Base-by-base conservation (phyloP, 2,329 filamentous ascomycete species). In the Setomelanomma holmii region DNA sequence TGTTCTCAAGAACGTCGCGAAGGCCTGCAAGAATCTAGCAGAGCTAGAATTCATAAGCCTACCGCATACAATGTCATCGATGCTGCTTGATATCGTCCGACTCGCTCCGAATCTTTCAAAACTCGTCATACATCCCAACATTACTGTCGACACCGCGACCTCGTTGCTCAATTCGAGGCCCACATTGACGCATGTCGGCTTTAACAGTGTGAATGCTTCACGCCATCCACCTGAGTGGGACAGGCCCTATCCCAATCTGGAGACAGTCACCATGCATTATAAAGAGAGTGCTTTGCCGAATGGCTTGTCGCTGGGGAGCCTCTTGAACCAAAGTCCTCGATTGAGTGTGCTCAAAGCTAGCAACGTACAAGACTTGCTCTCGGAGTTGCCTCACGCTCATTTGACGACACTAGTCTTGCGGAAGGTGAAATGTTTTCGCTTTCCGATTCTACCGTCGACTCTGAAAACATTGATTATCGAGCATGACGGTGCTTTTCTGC, bases 1-100 rank as follows among this genome's bases (percentile, higher is more conserved):
- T 27, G 73, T 77, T 24, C 62, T 77, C 1, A 63, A 75, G n/a
- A 75, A 76, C 10, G 63, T 81, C 2, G 63, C 68, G 1, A 69
- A 62, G 14, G 64, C 67, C 2, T 80, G 78, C 45, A 73, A 71
- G 36, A 44, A 58, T 7, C 67, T 78, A 1, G 39, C 60, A 5
- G 57, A 65, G 4, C 40, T 77, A n/a, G 66, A 68, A n/a, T 60
- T 77, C 27, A 36, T 72, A 1, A 61, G 60, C 4, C 45, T 67
- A 4, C 66, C 62, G 3, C 34, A 68, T 4, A 58, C 57, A 21
- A 46, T 65, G 33, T 63, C 61, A 4, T 60, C 71, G 1, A 66
- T 67, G n/a, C n/a, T n/a, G n/a, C n/a, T n/a, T n/a, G n/a, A n/a
- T n/a, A n/a, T n/a, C n/a, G n/a, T n/a, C n/a, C n/a, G n/a, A n/a